Evolutionary conservation across 768 basidiomycete species (phyloP).

Genomic region (Naganishia vaughanmartiniae): DNA sequence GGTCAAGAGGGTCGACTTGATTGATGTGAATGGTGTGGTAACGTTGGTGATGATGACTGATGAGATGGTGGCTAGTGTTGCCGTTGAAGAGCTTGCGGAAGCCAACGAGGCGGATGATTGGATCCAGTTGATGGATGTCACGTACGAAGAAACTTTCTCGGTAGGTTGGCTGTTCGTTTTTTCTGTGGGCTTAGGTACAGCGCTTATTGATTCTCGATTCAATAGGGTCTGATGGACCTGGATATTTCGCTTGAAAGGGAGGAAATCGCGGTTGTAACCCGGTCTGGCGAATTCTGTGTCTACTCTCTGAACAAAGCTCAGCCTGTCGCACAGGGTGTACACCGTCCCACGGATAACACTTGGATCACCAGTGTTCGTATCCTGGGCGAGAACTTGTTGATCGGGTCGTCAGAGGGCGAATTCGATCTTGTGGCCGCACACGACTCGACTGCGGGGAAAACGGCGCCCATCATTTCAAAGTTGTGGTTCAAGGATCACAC

Average conservation of each 20-base stretch:
- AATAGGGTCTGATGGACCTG: constrained; percentile 1
- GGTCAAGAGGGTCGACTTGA: constrained; percentile 3
- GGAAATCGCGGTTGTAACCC: constrained; percentile 3
- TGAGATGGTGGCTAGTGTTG: constrained; percentile 4
- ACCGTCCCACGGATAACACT: background rate
- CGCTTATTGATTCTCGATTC: background rate
- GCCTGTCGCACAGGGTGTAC: background rate
- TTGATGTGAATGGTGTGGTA: background rate
- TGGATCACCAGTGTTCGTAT: constrained; percentile 15
- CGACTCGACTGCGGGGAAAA: background rate
- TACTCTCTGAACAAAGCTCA: background rate
- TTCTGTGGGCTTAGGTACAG: background rate
- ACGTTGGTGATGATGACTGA: constrained; percentile 6
- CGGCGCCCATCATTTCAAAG: background rate
- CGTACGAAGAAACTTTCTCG: background rate
- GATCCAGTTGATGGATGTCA: background rate
- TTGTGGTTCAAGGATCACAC: constrained; percentile 6
- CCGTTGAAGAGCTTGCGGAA: background rate
- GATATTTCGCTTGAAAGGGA: background rate
- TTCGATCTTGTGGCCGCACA: constrained; percentile 3
- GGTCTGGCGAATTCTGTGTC: constrained; percentile 1
- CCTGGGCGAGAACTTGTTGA: background rate
- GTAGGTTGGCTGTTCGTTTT: background rate
- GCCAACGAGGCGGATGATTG: background rate
- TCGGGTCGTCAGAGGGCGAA: constrained; percentile 16